Base-by-base conservation (phyloP, 306 rosid species). In the Vicia faba region DNA sequence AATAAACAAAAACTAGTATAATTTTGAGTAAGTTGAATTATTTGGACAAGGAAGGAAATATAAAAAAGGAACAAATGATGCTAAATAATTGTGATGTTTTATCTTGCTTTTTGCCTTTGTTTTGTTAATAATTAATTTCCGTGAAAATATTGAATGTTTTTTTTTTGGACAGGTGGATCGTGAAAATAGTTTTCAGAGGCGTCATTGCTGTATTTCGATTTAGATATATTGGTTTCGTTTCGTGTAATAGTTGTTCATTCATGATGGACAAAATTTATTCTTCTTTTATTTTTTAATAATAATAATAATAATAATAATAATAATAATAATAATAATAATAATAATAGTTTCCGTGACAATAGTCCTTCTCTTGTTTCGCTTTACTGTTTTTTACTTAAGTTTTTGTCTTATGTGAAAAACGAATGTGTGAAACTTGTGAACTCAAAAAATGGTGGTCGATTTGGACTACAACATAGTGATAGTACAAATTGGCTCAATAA, bases 151-250 rank as follows among this genome's bases (percentile, higher is more conserved):
- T 64, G 15, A 13, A 38, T 64, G 19, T 16, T 54, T 57, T 49
- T 64, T 56, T 54, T 57, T 65, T 61, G 49, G 63, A 64, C 84
- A 85, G 90, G 79, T 74, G 60, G 70, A 9, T 3, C 64, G n/a
- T 53, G 33, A 49, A n/a, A n/a, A 19, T 12, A 13, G 53, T 10
- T 49, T 26, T 29, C 64, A 28, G 55, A 69, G 65, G 59, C 5
- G 8, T 20, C 58, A 51, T 79, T 51, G 49, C 35, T 19, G 78
- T 36, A 61, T 51, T 29, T 38, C 61, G 11, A 12, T 19, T 50
- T 51, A 46, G 23, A 15, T 46, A 45, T 45, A 45, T n/a, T 48
- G 23, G n/a, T n/a, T 20, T 20, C 23, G 26, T 49, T 49, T 49
- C 55, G 11, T 49, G 28, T 49, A 49, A 3, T 16, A 8, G 16